Evolutionary conservation across 768 basidiomycete species (phyloP), one percentile per base, ranked within the genome.

Genomic region (Xerocomus spinulosus): DNA sequence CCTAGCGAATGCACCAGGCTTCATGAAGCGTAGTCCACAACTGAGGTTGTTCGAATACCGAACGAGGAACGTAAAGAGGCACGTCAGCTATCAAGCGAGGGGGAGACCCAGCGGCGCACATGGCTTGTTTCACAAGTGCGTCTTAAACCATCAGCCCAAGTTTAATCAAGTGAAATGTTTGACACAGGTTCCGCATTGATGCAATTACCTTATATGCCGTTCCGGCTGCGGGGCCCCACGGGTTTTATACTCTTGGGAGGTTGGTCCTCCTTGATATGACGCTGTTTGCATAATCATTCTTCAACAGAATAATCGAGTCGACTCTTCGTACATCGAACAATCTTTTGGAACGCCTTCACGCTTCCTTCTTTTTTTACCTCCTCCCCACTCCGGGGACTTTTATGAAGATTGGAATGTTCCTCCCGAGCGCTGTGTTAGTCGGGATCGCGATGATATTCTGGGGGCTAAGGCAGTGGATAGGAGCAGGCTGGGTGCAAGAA

Each of bases 341-440:
- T 62, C 78, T 98, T 6, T 77, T 97, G 17, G 96, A 99, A 62
- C 83, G 96, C 14, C 80, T 98, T 18, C 96, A 99, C 64, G 94
- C 94, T 2, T 98, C 95, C 0, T 94, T 95, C 69, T 97, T 98
- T 73, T 93, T 98, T 71, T 98, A 94, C 70, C 74, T 98, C 51
- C 57, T 70, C 18, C 62, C 67, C 12, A 68, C 71, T 32, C 74
- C 82, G 1, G 72, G 68, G 5, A 77, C 74, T 2, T 96, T 95
- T 70, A 77, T 92, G 56, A 89, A 94, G 62, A 92, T 98, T 24
- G 94, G 93, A 3, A 80, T 74, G 57, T 99, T 91, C 67, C 76
- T 99, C 7, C 94, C 95, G 0, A 90, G 89, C 46, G 89, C 81
- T 1, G 77, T 98, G 30, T 64, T 97, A 3, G 77, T 96, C 46